These are phyloP conservation scores for Parastagonospora nodorum DNA, from an alignment of 2,329 filamentous ascomycete species.

Conservation along the genomic window DNA sequence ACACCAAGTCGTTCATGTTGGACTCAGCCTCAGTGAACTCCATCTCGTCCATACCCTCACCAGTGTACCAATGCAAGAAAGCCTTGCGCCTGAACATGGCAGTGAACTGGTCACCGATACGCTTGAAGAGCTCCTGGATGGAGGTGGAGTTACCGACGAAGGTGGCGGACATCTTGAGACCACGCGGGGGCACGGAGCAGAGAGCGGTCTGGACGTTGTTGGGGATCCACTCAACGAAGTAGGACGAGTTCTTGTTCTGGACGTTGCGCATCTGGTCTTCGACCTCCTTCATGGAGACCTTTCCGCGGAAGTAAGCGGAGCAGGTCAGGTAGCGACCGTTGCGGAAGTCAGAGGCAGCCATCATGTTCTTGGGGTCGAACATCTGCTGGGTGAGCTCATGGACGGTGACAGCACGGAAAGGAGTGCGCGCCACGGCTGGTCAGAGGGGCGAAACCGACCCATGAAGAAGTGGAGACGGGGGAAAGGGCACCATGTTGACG, in stretches of 20 bases:
- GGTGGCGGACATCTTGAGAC: slow-evolving; percentile 98
- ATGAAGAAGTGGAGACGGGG: slow-evolving; percentile 99
- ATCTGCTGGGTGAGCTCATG: slow-evolving; percentile 99
- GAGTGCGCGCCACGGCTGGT: slow-evolving; percentile 90
- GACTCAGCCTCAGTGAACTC: slow-evolving; percentile 99
- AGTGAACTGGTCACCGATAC: slow-evolving; percentile 98
- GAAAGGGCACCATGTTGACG: slow-evolving; percentile 99
- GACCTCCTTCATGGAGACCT: slow-evolving; percentile 99
- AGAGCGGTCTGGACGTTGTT: slow-evolving; percentile 99
- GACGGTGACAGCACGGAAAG: slow-evolving; percentile 96
- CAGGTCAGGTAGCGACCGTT: slow-evolving; percentile 99
- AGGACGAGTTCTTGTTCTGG: slow-evolving; percentile 99
- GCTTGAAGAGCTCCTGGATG: slow-evolving; percentile 99
- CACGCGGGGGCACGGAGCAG: slow-evolving; percentile 96
- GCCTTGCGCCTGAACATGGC: slow-evolving; percentile 99
- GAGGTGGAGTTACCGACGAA: slow-evolving; percentile 99
- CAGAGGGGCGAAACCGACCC: slow-evolving; percentile 98
- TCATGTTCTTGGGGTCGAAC: slow-evolving; percentile 99
- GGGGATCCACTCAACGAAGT: slow-evolving; percentile 99
- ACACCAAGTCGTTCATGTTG: slow-evolving; percentile 99
- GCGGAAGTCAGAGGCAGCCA: slow-evolving; percentile 99
- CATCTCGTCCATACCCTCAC: slow-evolving; percentile 99
- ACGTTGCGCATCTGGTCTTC: slow-evolving; percentile 99
- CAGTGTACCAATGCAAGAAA: slow-evolving; percentile 99
- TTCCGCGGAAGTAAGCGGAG: slow-evolving; percentile 99